Evolutionary conservation across 2,329 filamentous ascomycete species (phyloP).

Genomic region (Nannizziopsis arthrosporioides): DNA sequence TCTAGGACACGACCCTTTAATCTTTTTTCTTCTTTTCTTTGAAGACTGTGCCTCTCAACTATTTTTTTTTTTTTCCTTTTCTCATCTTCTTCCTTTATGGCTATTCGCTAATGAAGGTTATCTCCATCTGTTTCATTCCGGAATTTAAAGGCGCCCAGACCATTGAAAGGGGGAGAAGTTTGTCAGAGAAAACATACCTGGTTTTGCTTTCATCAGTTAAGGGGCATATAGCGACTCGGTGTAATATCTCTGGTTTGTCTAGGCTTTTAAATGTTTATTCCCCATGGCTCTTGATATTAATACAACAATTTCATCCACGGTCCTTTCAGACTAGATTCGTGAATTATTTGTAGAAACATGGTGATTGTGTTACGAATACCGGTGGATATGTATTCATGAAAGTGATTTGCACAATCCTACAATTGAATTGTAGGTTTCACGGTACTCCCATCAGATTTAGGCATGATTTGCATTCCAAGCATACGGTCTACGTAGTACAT

Average conservation of each 20-base stretch:
- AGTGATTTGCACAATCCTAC: no score
- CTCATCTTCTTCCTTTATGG: not conserved
- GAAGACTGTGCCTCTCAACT: no score
- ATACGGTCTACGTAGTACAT: no score
- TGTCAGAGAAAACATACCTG: no score
- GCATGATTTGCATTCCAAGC: no score
- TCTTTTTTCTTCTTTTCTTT: not conserved
- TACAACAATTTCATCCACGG: no score
- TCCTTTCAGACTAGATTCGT: no score
- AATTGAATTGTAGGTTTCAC: no score
- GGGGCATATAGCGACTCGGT: conserved; percentile 8
- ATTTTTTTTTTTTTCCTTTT: not conserved
- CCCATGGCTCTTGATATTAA: not conserved
- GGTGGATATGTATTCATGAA: no score
- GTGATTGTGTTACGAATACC: no score
- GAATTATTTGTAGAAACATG: no score
- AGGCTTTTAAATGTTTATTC: not conserved
- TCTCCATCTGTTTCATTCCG: not conserved
- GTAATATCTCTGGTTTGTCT: conserved; percentile 5
- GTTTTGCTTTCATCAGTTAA: not conserved
- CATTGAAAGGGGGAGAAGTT: not conserved
- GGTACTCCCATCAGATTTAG: no score
- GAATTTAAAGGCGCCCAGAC: not conserved
- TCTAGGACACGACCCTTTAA: not conserved
- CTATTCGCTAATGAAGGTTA: not conserved